Conservation (phyloP, 2,329 filamentous ascomycete genomes). For the Ophidiomyces ophidiicola region DNA sequence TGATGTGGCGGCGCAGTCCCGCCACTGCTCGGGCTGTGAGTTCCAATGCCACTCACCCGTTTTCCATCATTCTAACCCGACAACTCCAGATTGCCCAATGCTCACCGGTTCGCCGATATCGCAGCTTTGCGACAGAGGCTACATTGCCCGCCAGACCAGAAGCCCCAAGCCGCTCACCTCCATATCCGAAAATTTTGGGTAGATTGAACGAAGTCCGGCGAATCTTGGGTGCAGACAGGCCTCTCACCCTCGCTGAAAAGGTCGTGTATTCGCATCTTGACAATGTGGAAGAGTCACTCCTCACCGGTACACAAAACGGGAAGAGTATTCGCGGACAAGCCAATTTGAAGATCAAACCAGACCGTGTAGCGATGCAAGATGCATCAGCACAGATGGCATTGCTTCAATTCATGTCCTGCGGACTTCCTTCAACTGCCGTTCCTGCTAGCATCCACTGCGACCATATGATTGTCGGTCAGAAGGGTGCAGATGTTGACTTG, state of each 20-base stretch:
- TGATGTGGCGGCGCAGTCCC: constrained; percentile 9
- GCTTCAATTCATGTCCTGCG: constrained; percentile 96
- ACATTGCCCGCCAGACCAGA: constrained; percentile 6
- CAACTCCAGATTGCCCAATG: constrained; percentile 12
- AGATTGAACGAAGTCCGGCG: constrained; percentile 63
- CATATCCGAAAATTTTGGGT: constrained; percentile 69
- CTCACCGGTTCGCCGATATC: constrained; percentile 8
- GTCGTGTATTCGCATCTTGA: constrained; percentile 94
- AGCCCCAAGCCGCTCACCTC: constrained; percentile 47
- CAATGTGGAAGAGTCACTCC: constrained; percentile 74
- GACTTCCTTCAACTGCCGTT: constrained; percentile 75
- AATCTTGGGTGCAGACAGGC: constrained; percentile 51
- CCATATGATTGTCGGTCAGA: constrained; percentile 94
- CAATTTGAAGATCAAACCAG: constrained; percentile 92
- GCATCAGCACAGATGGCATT: constrained; percentile 97
- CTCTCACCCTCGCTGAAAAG: constrained; percentile 88
- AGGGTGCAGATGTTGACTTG: constrained; percentile 76
- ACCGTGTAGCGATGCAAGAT: constrained; percentile 98
- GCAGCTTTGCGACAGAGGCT: constrained; percentile 15
- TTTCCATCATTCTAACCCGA: neutral
- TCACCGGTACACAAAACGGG: constrained; percentile 72
- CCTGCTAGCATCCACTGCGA: constrained; percentile 98
- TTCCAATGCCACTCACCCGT: neutral
- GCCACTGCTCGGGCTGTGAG: constrained; percentile 7
- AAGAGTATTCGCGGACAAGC: constrained; percentile 71